These are phyloP conservation scores for Saccharomycopsis vini DNA, from an alignment of 805 yeast genomes.

Conservation along the genomic window DNA sequence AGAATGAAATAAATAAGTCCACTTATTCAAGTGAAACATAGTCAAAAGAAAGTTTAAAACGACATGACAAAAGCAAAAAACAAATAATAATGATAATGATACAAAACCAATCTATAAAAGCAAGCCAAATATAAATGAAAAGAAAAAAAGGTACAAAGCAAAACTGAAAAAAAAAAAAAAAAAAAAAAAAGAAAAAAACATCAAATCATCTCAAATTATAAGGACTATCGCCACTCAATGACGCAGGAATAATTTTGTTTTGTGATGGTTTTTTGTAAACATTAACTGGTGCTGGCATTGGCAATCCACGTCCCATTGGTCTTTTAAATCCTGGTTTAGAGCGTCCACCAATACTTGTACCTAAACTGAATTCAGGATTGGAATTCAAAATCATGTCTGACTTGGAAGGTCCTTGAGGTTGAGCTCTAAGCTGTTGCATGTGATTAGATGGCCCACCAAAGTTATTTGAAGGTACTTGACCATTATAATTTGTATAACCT, in stretches of 20 bases:
- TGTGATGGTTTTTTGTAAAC: conserved; percentile 27
- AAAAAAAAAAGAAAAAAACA: too few relatives aligned
- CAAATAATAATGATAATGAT: too few relatives aligned
- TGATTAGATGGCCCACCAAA: not conserved
- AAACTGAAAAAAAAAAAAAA: too few relatives aligned
- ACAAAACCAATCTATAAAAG: too few relatives aligned
- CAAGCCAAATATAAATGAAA: too few relatives aligned
- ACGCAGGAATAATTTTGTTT: conserved; percentile 32
- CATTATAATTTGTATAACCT: conserved; percentile 17
- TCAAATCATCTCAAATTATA: conserved; percentile 36
- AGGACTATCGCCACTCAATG: conserved; percentile 35
- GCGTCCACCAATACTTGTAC: conserved; percentile 15
- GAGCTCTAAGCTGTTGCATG: conserved; percentile 17
- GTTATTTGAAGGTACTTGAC: conserved; percentile 19
- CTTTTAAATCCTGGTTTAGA: conserved; percentile 18
- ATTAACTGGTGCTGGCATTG: conserved; percentile 34
- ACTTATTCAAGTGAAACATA: too few relatives aligned
- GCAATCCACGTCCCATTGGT: conserved; percentile 24
- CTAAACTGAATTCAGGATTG: conserved; percentile 39
- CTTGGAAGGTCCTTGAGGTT: conserved; percentile 25
- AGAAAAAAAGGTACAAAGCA: too few relatives aligned
- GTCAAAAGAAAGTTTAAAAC: too few relatives aligned
- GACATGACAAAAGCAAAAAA: too few relatives aligned
- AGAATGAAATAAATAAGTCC: too few relatives aligned
- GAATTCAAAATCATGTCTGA: conserved; percentile 37